A percentile compares a stretch with the other conserved stretches of the same genome.
phyloP scores from a whole-genome alignment of 306 rosid genomes.

The Trifolium dubium region DNA sequence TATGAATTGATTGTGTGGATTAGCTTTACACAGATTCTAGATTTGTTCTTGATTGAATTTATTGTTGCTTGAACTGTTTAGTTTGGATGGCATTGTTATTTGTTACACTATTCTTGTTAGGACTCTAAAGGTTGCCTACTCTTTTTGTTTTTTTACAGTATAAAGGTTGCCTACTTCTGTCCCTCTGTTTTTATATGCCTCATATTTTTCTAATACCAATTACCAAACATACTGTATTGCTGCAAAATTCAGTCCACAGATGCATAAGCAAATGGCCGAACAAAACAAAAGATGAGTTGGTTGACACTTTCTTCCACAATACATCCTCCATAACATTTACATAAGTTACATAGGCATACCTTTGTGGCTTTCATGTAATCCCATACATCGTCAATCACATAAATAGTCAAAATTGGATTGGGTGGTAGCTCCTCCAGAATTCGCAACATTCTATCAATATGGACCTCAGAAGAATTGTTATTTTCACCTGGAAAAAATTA shows the following conservation, averaged over 20 bases:
- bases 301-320: slow-evolving; percentile 21
- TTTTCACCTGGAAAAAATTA: slow-evolving; percentile 66
- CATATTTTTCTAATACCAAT: slow-evolving; percentile 15
- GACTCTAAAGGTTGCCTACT: slow-evolving; percentile 8
- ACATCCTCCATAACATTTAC: slow-evolving; percentile 8
- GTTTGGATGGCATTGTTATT: too few relatives aligned
- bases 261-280: not conserved
- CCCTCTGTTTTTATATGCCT: slow-evolving; percentile 14
- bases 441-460: slow-evolving; percentile 86
- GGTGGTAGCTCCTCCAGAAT: slow-evolving; percentile 92
- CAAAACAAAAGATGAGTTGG: slow-evolving; percentile 19
- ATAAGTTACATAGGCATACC: slow-evolving; percentile 52
- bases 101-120: too few relatives aligned
- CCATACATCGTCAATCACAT: slow-evolving; percentile 98
- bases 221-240: slow-evolving; percentile 20
- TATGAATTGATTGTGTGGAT: too few relatives aligned
- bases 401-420: slow-evolving; percentile 83
- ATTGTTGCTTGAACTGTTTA: too few relatives aligned
- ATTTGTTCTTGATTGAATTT: too few relatives aligned
- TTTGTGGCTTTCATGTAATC: slow-evolving; percentile 95
- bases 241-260: slow-evolving; percentile 34
- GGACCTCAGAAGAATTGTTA: slow-evolving; percentile 76
- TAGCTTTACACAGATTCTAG: too few relatives aligned
- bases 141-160: too few relatives aligned
- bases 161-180: slow-evolving; percentile 13